phyloP scores from a whole-genome alignment of 2,329 filamentous ascomycete genomes.

The Aspergillus sp. region DNA sequence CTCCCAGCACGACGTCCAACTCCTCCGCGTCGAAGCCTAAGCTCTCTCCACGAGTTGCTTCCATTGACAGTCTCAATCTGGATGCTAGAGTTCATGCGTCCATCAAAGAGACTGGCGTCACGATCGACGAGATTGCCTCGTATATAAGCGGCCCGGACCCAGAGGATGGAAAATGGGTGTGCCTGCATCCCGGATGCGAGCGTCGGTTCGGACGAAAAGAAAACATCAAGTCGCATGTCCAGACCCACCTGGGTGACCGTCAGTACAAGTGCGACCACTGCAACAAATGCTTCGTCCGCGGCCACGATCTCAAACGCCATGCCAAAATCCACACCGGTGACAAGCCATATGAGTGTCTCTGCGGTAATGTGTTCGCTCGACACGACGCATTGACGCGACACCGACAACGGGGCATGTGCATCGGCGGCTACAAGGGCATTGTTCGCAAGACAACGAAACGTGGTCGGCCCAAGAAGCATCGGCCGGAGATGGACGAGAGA shows the following conservation, averaged over 20 bases:
- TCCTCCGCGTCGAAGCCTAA: constrained; percentile 31
- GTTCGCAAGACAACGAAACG: constrained; percentile 67
- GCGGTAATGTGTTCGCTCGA: constrained; percentile 89
- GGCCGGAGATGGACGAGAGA: constrained; percentile 59
- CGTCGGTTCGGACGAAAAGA: constrained; percentile 96
- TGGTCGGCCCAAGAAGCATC: constrained; percentile 62
- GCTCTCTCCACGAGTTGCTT: constrained; percentile 43
- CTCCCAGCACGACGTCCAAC: constrained; percentile 26
- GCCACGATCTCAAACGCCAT: constrained; percentile 95
- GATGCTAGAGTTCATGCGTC: constrained; percentile 60
- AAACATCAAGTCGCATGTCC: constrained; percentile 97
- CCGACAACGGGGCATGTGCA: constrained; percentile 92
- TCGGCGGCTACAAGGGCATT: constrained; percentile 85
- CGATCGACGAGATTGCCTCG: constrained; percentile 75
- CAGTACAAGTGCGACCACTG: constrained; percentile 94
- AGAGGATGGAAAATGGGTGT: constrained; percentile 75
- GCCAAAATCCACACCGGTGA: constrained; percentile 96
- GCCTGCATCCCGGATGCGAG: constrained; percentile 72
- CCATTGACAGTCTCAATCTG: constrained; percentile 50
- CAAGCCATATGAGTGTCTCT: constrained; percentile 93
- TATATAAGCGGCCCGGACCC: constrained; percentile 73
- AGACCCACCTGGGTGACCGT: constrained; percentile 94
- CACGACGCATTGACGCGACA: constrained; percentile 95
- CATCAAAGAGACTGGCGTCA: constrained; percentile 77
- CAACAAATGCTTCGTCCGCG: constrained; percentile 92